Evolutionary conservation across 1,284 basidiomycete species (phyloP).

Genomic region (Xerocomus amazonicus): DNA sequence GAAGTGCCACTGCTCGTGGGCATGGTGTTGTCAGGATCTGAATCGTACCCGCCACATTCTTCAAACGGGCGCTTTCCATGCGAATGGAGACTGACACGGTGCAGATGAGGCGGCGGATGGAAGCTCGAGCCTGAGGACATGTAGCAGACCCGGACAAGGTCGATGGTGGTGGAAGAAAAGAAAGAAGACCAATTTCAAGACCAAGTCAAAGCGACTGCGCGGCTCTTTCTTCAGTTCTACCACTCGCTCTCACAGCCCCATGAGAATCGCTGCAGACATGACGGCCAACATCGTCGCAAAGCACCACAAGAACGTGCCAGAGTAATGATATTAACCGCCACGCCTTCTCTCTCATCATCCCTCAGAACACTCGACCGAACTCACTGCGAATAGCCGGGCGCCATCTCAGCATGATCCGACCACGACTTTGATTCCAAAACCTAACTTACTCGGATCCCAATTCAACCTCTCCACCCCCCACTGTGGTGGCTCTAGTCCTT

Average conservation of each 20-base stretch:
- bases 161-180: constrained; percentile 20
- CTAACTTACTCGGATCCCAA: constrained; percentile 16
- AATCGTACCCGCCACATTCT: constrained; percentile 33
- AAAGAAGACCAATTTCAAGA: neutral
- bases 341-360: neutral
- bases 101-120: constrained; percentile 22
- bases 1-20: constrained; percentile 29
- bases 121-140: constrained; percentile 26
- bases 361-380: neutral
- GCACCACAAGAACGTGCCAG: constrained; percentile 13
- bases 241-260: constrained; percentile 9
- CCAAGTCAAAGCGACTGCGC: neutral
- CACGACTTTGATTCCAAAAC: neutral
- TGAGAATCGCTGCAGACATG: no score
- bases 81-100: constrained; percentile 26
- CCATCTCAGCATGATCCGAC: constrained; percentile 5
- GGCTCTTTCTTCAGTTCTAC: neutral
- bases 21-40: constrained; percentile 30
- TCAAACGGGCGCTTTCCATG: constrained; percentile 33
- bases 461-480: neutral
- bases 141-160: constrained; percentile 6
- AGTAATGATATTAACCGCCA: constrained; percentile 13
- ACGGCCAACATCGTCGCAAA: neutral
- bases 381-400: constrained; percentile 7
- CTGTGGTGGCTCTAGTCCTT: neutral